A percentile compares a stretch with the other conserved stretches of the same genome.
Evolutionary conservation across 164 flowering plant genomes (phyloP).

Genomic region (Annona squamosa): DNA sequence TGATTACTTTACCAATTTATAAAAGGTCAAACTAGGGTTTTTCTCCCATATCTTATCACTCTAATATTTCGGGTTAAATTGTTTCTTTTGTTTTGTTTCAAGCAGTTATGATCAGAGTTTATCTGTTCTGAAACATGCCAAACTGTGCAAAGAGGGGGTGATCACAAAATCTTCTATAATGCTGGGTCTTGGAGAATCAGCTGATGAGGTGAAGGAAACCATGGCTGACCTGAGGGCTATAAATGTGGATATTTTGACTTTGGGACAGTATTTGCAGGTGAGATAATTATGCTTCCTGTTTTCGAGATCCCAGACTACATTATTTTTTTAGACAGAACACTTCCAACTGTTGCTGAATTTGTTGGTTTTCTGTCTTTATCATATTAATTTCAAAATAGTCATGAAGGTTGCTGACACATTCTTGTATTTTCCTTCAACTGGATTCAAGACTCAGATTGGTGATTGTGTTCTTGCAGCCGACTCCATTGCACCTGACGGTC

Average conservation of each 20-base stretch:
- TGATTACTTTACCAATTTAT: too few species aligned
- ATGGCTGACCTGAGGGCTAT: conserved; percentile 81
- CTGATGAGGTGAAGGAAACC: conserved; percentile 75
- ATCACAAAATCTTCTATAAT: conserved; percentile 89
- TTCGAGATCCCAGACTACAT: background rate
- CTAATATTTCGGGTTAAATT: background rate
- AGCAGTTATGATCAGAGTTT: conserved; percentile 84
- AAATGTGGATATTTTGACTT: conserved; percentile 82
- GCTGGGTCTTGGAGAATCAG: conserved; percentile 95
- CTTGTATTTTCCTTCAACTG: background rate
- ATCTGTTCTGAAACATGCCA: conserved; percentile 77
- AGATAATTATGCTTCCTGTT: conserved; percentile 5
- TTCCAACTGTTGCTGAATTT: background rate
- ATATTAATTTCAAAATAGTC: background rate
- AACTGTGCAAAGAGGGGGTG: conserved; percentile 69
- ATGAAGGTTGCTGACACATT: background rate
- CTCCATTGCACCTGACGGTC: conserved; percentile 89
- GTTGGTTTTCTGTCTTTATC: background rate
- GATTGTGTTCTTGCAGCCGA: conserved; percentile 54
- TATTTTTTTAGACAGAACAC: background rate
- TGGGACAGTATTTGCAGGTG: conserved; percentile 94
- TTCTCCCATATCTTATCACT: background rate
- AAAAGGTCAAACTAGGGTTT: background rate
- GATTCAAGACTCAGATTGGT: background rate
- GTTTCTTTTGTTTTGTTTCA: background rate